Base-by-base conservation (phyloP, 1,139 yeast species). In the Scheffersomyces parashehatae region DNA sequence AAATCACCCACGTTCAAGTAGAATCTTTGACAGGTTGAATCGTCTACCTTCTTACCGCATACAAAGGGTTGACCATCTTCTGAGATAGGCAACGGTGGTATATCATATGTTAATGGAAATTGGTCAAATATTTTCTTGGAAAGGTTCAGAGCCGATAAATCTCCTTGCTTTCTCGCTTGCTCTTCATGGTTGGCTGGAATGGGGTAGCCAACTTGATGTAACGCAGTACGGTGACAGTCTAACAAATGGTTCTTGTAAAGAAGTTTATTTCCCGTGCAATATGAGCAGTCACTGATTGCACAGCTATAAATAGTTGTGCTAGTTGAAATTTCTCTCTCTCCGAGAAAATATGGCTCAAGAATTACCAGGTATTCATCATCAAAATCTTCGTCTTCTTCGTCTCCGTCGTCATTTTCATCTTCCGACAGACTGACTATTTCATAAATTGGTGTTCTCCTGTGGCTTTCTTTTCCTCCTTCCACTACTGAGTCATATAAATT, bases 171-270 rank as follows among this genome's bases (percentile, higher is more conserved):
- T 26, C 28, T 8, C n/a, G 13, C 15, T 24, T 31, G n/a, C 28
- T 16, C 15, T 6, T 15, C 20, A 4, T 14, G 28, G 9, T 41
- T 9, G 6, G 20, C 31, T 1, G 50, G 42, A 0, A 70, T 55
- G 0, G 77, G 76, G 47, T 71, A 73, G 1, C 77, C 77, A 10
- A 70, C 48, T 3, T 45, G 38, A 4, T 45, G 41, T 28, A 73
- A 54, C 37, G 57, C 63, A 1, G 45, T 35, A 2, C 54, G 29
- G 45, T 73, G 78, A 9, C 38, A 40, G 2, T 55, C 55, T 4
- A 70, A 47, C 9, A 73, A 52, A 47, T 73, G 78, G 3, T 50
- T 51, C 38, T 62, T 58, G 49, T 68, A 71, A 26, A 67, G 43
- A 7, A 47, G 39, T 33, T 57, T 62, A 42, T 67, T 67, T 0